A percentile compares a stretch with the other conserved stretches of the same genome.
Evolutionary conservation across 768 basidiomycete species (phyloP).

Genomic region (Mrakia frigida): DNA sequence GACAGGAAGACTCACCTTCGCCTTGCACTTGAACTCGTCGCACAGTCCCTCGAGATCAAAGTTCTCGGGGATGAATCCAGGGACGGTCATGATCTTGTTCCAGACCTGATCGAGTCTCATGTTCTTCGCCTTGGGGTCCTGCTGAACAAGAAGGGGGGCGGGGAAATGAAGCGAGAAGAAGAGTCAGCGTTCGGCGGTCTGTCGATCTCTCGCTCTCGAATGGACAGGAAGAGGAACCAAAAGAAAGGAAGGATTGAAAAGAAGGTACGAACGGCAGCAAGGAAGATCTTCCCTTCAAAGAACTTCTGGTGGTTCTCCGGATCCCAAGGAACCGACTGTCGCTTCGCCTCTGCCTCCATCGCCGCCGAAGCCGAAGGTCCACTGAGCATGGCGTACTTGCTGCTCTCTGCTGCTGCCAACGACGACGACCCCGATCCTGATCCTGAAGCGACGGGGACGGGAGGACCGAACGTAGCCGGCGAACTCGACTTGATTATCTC

Average conservation of each 20-base stretch:
- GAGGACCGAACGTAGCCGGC: neutral
- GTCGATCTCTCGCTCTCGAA: too few species aligned
- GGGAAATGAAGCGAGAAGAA: neutral
- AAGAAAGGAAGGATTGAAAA: neutral
- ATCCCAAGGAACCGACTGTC: neutral
- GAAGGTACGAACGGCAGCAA: slow-evolving; percentile 7
- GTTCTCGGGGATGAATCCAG: slow-evolving; percentile 76
- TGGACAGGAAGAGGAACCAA: neutral
- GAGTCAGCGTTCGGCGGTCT: neutral
- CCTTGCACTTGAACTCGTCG: slow-evolving; percentile 71
- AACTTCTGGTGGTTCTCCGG: neutral
- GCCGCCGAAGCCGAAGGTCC: neutral
- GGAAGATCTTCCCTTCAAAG: slow-evolving; percentile 17
- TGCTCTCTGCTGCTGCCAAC: neutral
- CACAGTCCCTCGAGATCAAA: slow-evolving; percentile 74
- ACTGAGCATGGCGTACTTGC: neutral
- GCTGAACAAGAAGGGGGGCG: neutral
- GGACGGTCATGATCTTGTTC: slow-evolving; percentile 64
- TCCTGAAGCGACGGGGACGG: slow-evolving; percentile 12
- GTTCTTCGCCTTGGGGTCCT: slow-evolving; percentile 57
- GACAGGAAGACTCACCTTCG: slow-evolving; percentile 44
- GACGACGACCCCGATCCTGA: slow-evolving; percentile 2
- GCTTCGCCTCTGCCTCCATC: neutral
- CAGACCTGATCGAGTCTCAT: slow-evolving; percentile 73
- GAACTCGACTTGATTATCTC: neutral